Percentiles rank a stretch among this genome's conserved stretches.
Evolutionary conservation across 2,329 filamentous ascomycete genomes (phyloP).

Genomic region (Fusarium proliferatum): DNA sequence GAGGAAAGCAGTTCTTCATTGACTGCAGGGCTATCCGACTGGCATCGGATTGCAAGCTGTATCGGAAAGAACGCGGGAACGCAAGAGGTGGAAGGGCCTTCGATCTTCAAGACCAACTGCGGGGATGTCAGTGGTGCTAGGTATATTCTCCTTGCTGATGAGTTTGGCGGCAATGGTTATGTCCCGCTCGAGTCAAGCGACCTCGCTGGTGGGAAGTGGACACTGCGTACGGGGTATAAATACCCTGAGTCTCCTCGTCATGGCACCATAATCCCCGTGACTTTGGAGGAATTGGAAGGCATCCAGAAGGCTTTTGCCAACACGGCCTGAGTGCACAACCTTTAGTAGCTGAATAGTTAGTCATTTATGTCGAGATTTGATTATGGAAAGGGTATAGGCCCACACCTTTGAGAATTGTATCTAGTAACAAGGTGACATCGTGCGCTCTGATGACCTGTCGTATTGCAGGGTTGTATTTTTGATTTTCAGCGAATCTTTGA

Average conservation of each 20-base stretch:
- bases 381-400: not conserved
- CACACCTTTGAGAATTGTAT: rapidly evolving
- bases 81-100: conserved; percentile 1
- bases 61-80: conserved; percentile 10
- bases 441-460: not conserved
- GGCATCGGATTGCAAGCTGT: not conserved
- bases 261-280: conserved; percentile 1
- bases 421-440: rapidly evolving
- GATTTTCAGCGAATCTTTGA: too few species aligned
- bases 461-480: too few species aligned
- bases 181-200: not conserved
- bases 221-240: not conserved
- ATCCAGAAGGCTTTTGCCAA: not conserved
- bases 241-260: conserved; percentile 7
- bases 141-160: not conserved
- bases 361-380: not conserved
- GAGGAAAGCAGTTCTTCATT: not conserved
- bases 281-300: not conserved
- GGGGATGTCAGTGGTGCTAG: not conserved
- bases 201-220: not conserved
- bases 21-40: not conserved
- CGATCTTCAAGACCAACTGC: conserved; percentile 11
- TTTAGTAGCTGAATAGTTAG: too few species aligned
- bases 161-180: conserved; percentile 2
- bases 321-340: too few species aligned